Base-by-base conservation (phyloP, 2,329 filamentous ascomycete genomes). In the Aspergillus japonicus region DNA sequence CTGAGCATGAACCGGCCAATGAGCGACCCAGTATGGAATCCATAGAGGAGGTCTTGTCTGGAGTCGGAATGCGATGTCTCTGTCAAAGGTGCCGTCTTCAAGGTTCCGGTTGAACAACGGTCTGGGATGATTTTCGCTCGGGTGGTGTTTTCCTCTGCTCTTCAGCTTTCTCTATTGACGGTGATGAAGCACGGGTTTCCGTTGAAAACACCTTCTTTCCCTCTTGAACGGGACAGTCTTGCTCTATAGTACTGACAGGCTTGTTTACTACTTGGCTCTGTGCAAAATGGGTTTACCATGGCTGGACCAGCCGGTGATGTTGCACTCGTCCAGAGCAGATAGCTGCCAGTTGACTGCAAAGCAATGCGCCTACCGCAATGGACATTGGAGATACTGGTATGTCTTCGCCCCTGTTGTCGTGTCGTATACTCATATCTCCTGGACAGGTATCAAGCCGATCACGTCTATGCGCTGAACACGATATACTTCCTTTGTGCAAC, bases 381-480 rank as follows among this genome's bases (percentile, higher is more conserved):
- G 57, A 6, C 57, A 62, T 33, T 74, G 72, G 72, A 59, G 70
- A 62, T 71, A 72, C 50, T 74, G 72, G 72, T 73, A 69, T 57
- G 56, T 47, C 33, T 44, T 29, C 51, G 23, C 56, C 4, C 14
- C 52, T 23, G 24, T n/a, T 33, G 16, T 26, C 21, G 16, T 24
- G n/a, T 16, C 5, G 16, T 50, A 11, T 21, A 6, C 23, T 62
- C 26, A 60, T 47, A 19, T 12, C 8, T 14, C 7, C 23, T 52
- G 2, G n/a, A 53, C 54, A 83, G 82, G 81, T 84, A 84, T 62
- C 70, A 83, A 57, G 80, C 83, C 23, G 84, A 86, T 64, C 78
- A 81, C 62, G 78, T 81, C 39, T 86, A 81, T 63, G 81, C 79
- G 0, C 69, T 85, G 4, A 77, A 78, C 6, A 85, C 83, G 0